Evolutionary conservation across 352 stramenopile species (phyloP), one percentile per base, ranked within the genome.

Genomic region (Phytopythium delawarense): DNA sequence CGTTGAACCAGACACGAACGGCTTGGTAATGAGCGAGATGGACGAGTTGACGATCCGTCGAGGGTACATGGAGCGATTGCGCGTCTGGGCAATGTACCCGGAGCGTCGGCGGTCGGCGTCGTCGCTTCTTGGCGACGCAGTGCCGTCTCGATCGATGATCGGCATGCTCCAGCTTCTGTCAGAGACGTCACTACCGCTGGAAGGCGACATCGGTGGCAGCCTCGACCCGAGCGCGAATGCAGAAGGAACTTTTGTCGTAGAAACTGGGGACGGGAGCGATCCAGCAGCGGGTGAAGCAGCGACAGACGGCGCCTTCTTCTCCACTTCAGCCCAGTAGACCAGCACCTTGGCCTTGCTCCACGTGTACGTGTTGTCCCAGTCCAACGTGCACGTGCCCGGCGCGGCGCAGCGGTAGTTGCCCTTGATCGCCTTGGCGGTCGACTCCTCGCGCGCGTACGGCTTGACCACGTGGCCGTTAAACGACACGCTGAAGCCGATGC

Each of bases 321-420:
- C 74, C 15, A 92, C 77, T 59, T 91, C 83, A 13, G 83, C 79
- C 79, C 79, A 89, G 67, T 92, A 92, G 25, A 90, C 76, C 4
- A 92, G 61, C 23, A 87, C 75, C 46, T 92, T 92, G 55, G 63
- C 74, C 49, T 90, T 89, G 62, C 81, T 87, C 83, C 83, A 92
- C 28, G 80, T 90, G 66, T 91, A 92, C 61, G 83, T 91, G 63
- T 92, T 92, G 67, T 92, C 83, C 83, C 83, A 92, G 25, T 81
- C 86, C 12, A 92, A 71, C 16, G 76, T 84, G 50, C 79, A 87
- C 16, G 74, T 81, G 0, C 83, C 83, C n/a, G 81, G 67, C 6
- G 60, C 49, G 0, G 59, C 53, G 55, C 77, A 90, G 35, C 72
- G 72, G 66, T 88, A 90, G 55, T 76, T 80, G 0, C 83, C 83